phyloP scores from a whole-genome alignment of 2,329 filamentous ascomycete species.

The Xylariaceae sp. region DNA sequence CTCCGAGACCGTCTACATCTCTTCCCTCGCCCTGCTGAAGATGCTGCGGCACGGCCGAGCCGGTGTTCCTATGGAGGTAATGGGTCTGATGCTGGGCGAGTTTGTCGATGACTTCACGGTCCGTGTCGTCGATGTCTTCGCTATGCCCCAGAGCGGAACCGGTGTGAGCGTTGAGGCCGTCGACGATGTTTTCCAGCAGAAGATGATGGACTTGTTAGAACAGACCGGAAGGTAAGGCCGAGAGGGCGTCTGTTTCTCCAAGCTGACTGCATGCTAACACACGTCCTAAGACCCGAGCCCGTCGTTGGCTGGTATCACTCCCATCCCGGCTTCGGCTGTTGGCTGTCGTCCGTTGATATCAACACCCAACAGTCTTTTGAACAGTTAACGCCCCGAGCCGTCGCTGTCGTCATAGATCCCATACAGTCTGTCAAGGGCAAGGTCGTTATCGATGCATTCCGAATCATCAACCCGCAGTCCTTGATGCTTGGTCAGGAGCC shows the following conservation, averaged over 20 bases:
- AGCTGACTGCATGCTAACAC: slow-evolving; percentile 6
- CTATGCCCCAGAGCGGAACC: slow-evolving; percentile 98
- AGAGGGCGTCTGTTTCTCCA: slow-evolving; percentile 6
- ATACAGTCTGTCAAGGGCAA: slow-evolving; percentile 99
- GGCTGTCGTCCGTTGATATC: slow-evolving; percentile 98
- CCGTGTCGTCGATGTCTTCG: slow-evolving; percentile 96
- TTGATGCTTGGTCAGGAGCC: slow-evolving; percentile 98
- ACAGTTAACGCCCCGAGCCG: slow-evolving; percentile 91
- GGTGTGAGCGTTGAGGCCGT: slow-evolving; percentile 98
- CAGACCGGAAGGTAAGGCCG: slow-evolving; percentile 82
- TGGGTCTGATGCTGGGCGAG: slow-evolving; percentile 98
- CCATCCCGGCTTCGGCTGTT: slow-evolving; percentile 97
- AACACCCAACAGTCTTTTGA: slow-evolving; percentile 99
- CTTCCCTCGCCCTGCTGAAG: slow-evolving; percentile 92
- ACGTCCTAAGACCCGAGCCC: slow-evolving; percentile 69
- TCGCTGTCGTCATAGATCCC: slow-evolving; percentile 95
- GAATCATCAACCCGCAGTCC: slow-evolving; percentile 95
- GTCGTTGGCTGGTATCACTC: slow-evolving; percentile 99
- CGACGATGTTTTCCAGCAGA: slow-evolving; percentile 97
- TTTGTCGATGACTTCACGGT: slow-evolving; percentile 99
- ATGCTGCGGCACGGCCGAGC: slow-evolving; percentile 97
- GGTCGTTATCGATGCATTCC: slow-evolving; percentile 98
- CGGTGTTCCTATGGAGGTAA: slow-evolving; percentile 99
- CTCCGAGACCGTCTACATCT: slow-evolving; percentile 99
- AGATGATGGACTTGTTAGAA: slow-evolving; percentile 99